phyloP scores from a whole-genome alignment of 1,284 basidiomycete genomes.

The Ustilago shanxiensis region DNA sequence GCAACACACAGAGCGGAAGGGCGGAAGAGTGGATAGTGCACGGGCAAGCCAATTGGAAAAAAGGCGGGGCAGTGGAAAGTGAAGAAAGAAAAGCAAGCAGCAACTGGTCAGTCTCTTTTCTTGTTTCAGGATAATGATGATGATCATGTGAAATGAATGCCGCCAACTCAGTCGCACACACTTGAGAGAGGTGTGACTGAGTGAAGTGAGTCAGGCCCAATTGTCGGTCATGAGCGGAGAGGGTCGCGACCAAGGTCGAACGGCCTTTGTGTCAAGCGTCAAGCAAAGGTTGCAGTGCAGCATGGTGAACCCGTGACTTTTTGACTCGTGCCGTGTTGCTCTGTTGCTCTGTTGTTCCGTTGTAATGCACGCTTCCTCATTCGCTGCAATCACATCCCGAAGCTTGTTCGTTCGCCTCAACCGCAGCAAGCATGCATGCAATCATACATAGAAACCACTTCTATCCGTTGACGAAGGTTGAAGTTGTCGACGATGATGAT shows the following conservation, averaged over 20 bases:
- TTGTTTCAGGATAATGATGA: neutral
- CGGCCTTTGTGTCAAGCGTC: neutral
- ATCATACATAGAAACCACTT: neutral
- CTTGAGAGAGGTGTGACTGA: neutral
- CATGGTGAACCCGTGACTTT: slow-evolving; percentile 3
- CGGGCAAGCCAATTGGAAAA: slow-evolving; percentile 9
- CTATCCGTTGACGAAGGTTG: neutral
- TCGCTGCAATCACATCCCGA: slow-evolving; percentile 2
- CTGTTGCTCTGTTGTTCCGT: neutral
- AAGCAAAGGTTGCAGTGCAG: neutral
- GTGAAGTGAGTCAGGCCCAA: neutral
- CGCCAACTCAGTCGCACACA: neutral
- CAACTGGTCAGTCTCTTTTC: slow-evolving; percentile 9
- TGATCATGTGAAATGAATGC: slow-evolving; percentile 15
- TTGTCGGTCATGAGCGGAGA: slow-evolving; percentile 1
- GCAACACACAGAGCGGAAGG: slow-evolving; percentile 1
- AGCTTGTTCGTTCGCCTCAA: slow-evolving; percentile 1
- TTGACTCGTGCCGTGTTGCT: neutral
- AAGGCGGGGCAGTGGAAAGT: slow-evolving; percentile 6
- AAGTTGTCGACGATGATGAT: neutral
- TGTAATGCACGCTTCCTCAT: slow-evolving; percentile 2
- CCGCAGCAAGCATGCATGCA: neutral
- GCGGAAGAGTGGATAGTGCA: neutral
- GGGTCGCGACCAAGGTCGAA: slow-evolving; percentile 1
- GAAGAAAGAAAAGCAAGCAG: neutral